Evolutionary conservation across 2,329 filamentous ascomycete genomes (phyloP).

Genomic region (Teratosphaeria gauchensis): DNA sequence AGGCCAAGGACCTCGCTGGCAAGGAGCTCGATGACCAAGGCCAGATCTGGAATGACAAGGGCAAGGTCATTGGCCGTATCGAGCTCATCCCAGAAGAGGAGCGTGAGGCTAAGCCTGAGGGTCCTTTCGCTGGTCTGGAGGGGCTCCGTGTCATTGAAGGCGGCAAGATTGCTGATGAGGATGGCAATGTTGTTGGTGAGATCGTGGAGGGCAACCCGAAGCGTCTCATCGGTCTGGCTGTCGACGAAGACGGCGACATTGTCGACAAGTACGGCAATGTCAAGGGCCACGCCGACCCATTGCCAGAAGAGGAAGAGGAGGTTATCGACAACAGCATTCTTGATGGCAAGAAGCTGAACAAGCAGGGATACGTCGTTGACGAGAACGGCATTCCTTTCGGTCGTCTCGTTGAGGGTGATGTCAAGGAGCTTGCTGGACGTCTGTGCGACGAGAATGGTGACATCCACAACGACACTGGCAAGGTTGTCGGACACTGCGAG

Average conservation of each 20-base stretch:
- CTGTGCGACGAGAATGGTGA: conserved; percentile 64
- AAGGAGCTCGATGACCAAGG: conserved; percentile 64
- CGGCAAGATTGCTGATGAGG: conserved; percentile 41
- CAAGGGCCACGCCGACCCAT: conserved; percentile 50
- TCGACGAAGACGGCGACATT: conserved; percentile 55
- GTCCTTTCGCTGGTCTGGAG: conserved; percentile 41
- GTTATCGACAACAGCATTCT: conserved; percentile 36
- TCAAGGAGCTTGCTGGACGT: conserved; percentile 53
- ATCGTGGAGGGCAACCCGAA: conserved; percentile 51
- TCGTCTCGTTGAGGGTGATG: conserved; percentile 57
- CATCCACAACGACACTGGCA: conserved; percentile 62
- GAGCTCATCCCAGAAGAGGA: conserved; percentile 61
- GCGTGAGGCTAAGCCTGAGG: conserved; percentile 41
- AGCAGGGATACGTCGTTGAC: conserved; percentile 41
- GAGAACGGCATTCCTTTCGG: conserved; percentile 45
- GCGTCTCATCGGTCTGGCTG: conserved; percentile 48
- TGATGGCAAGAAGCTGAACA: conserved; percentile 39
- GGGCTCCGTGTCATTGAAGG: conserved; percentile 39
- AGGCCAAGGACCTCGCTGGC: conserved; percentile 53
- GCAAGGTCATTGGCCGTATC: conserved; percentile 57
- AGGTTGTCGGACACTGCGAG: conserved; percentile 58
- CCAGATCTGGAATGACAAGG: conserved; percentile 62
- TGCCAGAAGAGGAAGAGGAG: conserved; percentile 33
- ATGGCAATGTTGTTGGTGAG: conserved; percentile 42
- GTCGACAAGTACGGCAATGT: conserved; percentile 53